A percentile compares a stretch with the other conserved stretches of the same genome.
Conservation (phyloP, 257 asterid species). For the Gardenia jasminoides region DNA sequence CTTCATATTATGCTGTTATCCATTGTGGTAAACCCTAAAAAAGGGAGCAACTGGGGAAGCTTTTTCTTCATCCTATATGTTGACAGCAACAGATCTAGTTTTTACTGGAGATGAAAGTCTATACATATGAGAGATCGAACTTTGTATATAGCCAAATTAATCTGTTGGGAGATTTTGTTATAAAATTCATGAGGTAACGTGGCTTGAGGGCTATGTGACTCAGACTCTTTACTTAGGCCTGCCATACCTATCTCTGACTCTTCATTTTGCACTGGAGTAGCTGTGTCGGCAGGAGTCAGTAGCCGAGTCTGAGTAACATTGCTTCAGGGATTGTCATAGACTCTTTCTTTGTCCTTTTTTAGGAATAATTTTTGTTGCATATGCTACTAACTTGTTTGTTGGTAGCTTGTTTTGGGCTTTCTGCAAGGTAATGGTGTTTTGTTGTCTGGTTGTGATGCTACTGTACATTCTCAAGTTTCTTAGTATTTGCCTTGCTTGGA, state of each 20-base stretch:
- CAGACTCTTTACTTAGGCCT: too few relatives aligned
- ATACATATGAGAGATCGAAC: neutral
- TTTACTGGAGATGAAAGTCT: neutral
- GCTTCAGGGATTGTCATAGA: neutral
- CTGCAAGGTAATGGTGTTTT: neutral
- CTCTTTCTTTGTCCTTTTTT: neutral
- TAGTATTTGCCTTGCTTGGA: neutral
- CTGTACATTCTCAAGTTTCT: neutral
- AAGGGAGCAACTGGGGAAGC: neutral
- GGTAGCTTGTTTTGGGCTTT: neutral
- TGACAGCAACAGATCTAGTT: neutral
- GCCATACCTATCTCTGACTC: too few relatives aligned
- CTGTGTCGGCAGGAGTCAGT: too few relatives aligned
- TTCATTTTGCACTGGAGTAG: too few relatives aligned
- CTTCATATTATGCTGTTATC: neutral
- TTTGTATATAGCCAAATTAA: neutral
- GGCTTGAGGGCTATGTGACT: too few relatives aligned
- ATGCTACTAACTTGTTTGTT: neutral
- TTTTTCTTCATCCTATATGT: neutral
- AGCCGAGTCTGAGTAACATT: neutral
- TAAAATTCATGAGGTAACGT: too few relatives aligned
- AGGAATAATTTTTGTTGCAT: neutral
- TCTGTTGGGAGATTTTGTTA: neutral
- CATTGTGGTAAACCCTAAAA: neutral
- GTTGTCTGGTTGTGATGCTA: neutral